These are phyloP conservation scores for Ceriops zippeliana DNA, from an alignment of 345 rosid genomes.

Conservation along the genomic window DNA sequence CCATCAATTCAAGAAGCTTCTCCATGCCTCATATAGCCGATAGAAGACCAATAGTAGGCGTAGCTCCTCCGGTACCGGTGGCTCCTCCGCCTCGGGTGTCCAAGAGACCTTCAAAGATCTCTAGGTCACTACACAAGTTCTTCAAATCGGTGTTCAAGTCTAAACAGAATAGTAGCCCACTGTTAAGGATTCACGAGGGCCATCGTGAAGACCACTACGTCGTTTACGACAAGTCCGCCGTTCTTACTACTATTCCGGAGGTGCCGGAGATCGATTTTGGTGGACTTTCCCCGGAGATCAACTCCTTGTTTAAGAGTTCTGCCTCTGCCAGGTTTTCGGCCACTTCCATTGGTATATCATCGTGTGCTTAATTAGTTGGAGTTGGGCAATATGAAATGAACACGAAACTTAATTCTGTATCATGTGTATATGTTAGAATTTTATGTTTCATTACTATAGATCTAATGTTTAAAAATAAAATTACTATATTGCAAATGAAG, in stretches of 20 bases:
- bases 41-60: background rate
- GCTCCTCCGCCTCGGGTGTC: constrained; percentile 26
- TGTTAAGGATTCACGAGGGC: constrained; percentile 26
- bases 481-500: too few relatives aligned
- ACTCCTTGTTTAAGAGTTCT: constrained; percentile 43
- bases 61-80: background rate
- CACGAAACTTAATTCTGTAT: background rate
- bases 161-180: constrained; percentile 23
- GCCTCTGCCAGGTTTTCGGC: constrained; percentile 58
- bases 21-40: constrained; percentile 59
- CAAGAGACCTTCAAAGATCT: constrained; percentile 50
- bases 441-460: background rate
- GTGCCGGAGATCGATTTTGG: constrained; percentile 62
- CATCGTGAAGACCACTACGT: constrained; percentile 37
- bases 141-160: constrained; percentile 56
- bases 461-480: too few relatives aligned
- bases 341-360: constrained; percentile 35
- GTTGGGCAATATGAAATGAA: background rate
- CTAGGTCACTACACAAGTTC: constrained; percentile 54
- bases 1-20: constrained; percentile 52
- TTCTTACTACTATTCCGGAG: constrained; percentile 82
- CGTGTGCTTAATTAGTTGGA: constrained; percentile 30
- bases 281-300: constrained; percentile 51
- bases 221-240: constrained; percentile 58
- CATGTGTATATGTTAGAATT: background rate